Percentiles rank a stretch among this genome's conserved stretches.
Evolutionary conservation across 257 asterid genomes (phyloP).

Genomic region (Solanum megistacrolobum): DNA sequence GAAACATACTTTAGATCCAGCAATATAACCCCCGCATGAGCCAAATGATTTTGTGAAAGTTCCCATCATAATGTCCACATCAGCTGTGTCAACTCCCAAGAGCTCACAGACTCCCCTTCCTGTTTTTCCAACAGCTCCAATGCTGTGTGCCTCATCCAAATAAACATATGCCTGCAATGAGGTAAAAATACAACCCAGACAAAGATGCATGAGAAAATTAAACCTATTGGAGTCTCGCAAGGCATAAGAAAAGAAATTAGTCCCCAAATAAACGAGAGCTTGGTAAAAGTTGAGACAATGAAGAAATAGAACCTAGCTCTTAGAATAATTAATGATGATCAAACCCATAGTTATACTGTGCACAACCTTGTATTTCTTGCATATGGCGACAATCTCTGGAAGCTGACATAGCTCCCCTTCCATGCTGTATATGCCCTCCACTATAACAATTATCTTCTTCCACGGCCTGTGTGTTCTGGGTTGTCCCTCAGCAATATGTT

Average conservation of each 20-base stretch:
- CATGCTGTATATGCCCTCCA: conserved; percentile 99
- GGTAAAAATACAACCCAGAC: conserved; percentile 1
- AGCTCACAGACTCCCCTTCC: conserved; percentile 99
- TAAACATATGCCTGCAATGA: conserved; percentile 63
- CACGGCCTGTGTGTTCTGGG: conserved; percentile 98
- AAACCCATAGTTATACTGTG: not conserved
- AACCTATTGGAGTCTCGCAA: not conserved
- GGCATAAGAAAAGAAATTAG: not conserved
- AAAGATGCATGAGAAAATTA: not conserved
- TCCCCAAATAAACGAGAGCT: not conserved
- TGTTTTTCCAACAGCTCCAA: conserved; percentile 93
- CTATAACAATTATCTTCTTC: conserved; percentile 91
- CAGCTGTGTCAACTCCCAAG: conserved; percentile 90
- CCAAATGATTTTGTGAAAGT: conserved; percentile 98
- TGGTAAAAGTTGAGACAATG: not conserved
- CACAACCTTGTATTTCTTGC: conserved; percentile 94
- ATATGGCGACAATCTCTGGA: conserved; percentile 88
- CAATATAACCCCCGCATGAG: conserved; percentile 98
- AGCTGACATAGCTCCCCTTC: conserved; percentile 97
- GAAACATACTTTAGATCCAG: conserved; percentile 79
- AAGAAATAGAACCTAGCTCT: not conserved
- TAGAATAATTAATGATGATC: not conserved
- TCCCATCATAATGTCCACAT: conserved; percentile 98
- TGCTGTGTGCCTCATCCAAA: conserved; percentile 99
- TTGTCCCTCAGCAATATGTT: conserved; percentile 90